Conservation (phyloP, 768 basidiomycete genomes). For the Suillus paluster region DNA sequence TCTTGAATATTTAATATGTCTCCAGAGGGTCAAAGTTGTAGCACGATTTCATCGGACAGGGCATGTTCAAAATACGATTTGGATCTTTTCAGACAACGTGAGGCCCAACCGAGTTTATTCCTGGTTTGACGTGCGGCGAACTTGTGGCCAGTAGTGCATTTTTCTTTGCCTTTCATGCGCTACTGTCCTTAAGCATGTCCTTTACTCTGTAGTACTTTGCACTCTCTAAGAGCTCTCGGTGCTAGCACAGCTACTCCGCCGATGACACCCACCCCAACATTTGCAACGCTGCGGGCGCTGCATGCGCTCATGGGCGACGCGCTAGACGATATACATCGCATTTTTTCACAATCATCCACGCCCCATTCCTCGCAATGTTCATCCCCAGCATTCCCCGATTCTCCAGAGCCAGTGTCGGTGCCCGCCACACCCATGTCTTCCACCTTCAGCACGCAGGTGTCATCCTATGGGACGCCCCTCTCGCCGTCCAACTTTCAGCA, state of each 20-base stretch:
- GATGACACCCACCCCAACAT: constrained; percentile 52
- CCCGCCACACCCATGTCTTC: constrained; percentile 36
- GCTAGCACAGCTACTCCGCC: background rate
- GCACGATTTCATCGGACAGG: background rate
- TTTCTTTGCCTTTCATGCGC: background rate
- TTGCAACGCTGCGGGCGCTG: constrained; percentile 64
- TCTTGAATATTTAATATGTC: constrained; percentile 2
- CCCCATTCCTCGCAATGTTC: constrained; percentile 20
- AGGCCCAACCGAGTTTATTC: background rate
- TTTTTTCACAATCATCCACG: constrained; percentile 45
- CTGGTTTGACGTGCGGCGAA: constrained; percentile 1
- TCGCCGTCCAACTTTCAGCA: constrained; percentile 11
- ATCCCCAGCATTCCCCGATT: constrained; percentile 25
- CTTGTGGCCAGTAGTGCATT: background rate
- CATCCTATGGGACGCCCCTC: constrained; percentile 9
- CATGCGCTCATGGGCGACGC: constrained; percentile 71
- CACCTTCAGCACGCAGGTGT: constrained; percentile 19
- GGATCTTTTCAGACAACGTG: background rate
- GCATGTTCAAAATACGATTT: background rate
- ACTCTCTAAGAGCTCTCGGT: background rate
- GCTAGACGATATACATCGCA: constrained; percentile 66
- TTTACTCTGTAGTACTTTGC: background rate
- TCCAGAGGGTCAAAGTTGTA: background rate
- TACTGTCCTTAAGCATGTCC: no score
- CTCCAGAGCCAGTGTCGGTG: constrained; percentile 36